Conservation (phyloP, 2,329 filamentous ascomycete genomes). For the Nigrospora sphaerica region DNA sequence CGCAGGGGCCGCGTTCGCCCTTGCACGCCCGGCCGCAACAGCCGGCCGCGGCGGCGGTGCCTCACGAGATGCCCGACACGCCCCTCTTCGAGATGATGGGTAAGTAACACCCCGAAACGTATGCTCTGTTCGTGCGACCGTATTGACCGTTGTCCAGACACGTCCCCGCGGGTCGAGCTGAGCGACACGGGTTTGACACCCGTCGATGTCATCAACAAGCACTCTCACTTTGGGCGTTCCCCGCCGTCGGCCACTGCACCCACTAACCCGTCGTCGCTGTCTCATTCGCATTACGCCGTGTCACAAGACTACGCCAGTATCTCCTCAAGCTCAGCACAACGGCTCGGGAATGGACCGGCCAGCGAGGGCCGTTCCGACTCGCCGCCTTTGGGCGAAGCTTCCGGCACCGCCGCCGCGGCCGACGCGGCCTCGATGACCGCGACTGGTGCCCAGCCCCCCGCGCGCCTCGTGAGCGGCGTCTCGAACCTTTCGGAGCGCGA, state of each 20-base stretch:
- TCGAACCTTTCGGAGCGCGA: conserved; percentile 34
- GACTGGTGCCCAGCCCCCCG: conserved; percentile 1
- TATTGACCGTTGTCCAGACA: conserved; percentile 22
- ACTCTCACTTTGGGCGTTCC: conserved; percentile 21
- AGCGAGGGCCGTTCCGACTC: conserved; percentile 11
- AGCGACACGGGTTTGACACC: conserved; percentile 33
- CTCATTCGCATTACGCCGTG: conserved; percentile 7
- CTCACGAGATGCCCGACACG: conserved; percentile 34
- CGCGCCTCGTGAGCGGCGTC: conserved; percentile 25
- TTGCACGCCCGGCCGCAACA: background rate
- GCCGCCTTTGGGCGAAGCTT: conserved; percentile 10
- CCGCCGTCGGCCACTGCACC: conserved; percentile 11
- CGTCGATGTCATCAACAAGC: conserved; percentile 29
- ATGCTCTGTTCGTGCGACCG: conserved; percentile 3
- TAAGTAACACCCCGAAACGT: conserved; percentile 17
- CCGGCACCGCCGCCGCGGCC: background rate
- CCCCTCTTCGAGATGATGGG: conserved; percentile 40
- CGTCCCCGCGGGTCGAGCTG: conserved; percentile 36
- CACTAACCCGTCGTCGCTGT: conserved; percentile 22
- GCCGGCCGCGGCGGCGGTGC: conserved; percentile 7
- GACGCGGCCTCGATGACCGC: background rate
- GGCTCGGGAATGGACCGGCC: background rate
- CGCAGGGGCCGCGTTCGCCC: background rate
- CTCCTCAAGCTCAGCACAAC: conserved; percentile 11
- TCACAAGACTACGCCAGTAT: conserved; percentile 24